Percentiles rank a stretch among this genome's conserved stretches.
These are phyloP conservation scores for Verticillium dahliae DNA, from an alignment of 2,329 filamentous ascomycete species.

Conservation along the genomic window DNA sequence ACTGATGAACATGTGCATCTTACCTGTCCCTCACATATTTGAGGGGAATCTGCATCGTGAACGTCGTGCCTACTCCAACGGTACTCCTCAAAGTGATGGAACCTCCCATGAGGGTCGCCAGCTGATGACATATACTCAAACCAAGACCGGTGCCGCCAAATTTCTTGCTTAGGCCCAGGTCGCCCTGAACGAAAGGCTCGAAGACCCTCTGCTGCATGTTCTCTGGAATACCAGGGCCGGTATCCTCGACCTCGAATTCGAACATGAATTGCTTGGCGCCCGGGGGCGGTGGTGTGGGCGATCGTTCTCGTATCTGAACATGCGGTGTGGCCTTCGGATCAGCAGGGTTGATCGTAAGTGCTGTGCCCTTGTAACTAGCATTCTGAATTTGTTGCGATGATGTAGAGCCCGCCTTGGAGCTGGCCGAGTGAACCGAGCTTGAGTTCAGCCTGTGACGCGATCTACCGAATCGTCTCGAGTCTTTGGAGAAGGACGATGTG, in stretches of 20 bases:
- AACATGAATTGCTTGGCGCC: conserved; percentile 65
- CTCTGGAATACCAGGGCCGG: conserved; percentile 76
- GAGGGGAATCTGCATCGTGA: conserved; percentile 77
- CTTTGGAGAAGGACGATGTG: conserved; percentile 44
- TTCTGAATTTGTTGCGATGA: conserved; percentile 1
- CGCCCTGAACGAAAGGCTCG: conserved; percentile 92
- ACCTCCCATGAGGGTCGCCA: conserved; percentile 78
- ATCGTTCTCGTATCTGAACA: conserved; percentile 44
- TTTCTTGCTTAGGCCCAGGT: conserved; percentile 81
- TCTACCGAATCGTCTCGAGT: conserved; percentile 33
- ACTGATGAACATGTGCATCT: conserved; percentile 17
- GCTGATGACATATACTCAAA: conserved; percentile 81
- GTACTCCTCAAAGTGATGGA: conserved; percentile 65
- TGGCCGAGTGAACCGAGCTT: conserved; percentile 43
- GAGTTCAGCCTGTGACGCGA: conserved; percentile 39
- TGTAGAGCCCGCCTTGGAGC: conserved; percentile 31
- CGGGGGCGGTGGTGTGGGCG: conserved; percentile 53
- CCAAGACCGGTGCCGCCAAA: conserved; percentile 85
- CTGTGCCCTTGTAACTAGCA: conserved; percentile 34
- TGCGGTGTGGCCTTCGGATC: conserved; percentile 47
- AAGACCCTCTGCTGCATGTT: conserved; percentile 78
- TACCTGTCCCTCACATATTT: conserved; percentile 66
- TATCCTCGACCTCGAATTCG: conserved; percentile 85
- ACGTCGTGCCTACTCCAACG: conserved; percentile 68
- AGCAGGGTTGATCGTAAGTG: conserved; percentile 56